phyloP scores from a whole-genome alignment of 805 yeast genomes.

The Saturnispora gosingensis region DNA sequence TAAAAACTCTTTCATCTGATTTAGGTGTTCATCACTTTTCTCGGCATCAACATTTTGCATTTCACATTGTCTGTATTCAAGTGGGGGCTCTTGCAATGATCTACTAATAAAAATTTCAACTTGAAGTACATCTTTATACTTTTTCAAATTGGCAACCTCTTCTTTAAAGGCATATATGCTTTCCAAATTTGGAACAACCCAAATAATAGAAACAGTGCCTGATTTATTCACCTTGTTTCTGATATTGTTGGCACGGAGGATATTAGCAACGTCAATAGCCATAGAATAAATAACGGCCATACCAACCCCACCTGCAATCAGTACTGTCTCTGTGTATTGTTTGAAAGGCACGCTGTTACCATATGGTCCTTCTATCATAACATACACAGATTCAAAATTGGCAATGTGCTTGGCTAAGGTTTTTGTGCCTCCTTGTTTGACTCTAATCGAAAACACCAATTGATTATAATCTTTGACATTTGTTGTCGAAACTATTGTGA shows the following conservation, averaged over 20 bases:
- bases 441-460: conserved; percentile 36
- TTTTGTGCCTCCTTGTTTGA: conserved; percentile 46
- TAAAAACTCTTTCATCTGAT: background rate
- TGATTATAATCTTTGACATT: conserved; percentile 35
- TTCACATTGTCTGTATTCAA: conserved; percentile 5
- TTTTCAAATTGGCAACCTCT: conserved; percentile 21
- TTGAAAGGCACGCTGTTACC: conserved; percentile 41
- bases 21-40: background rate
- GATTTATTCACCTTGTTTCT: conserved; percentile 14
- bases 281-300: conserved; percentile 47
- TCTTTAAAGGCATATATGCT: conserved; percentile 22
- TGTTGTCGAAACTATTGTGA: conserved; percentile 40
- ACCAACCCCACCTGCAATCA: conserved; percentile 60
- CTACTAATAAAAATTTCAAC: conserved; percentile 25
- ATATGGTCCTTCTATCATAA: conserved; percentile 54
- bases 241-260: conserved; percentile 22
- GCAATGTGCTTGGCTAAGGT: conserved; percentile 28
- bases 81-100: conserved; percentile 15
- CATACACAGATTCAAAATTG: conserved; percentile 27
- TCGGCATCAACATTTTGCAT: background rate
- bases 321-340: conserved; percentile 37
- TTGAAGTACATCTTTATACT: conserved; percentile 20
- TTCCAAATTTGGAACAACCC: conserved; percentile 27
- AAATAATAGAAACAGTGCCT: conserved; percentile 20
- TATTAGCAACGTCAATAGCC: conserved; percentile 32